Evolutionary conservation across 23 red algal genomes (phyloP).

Genomic region (Gracilaria domingensis): DNA sequence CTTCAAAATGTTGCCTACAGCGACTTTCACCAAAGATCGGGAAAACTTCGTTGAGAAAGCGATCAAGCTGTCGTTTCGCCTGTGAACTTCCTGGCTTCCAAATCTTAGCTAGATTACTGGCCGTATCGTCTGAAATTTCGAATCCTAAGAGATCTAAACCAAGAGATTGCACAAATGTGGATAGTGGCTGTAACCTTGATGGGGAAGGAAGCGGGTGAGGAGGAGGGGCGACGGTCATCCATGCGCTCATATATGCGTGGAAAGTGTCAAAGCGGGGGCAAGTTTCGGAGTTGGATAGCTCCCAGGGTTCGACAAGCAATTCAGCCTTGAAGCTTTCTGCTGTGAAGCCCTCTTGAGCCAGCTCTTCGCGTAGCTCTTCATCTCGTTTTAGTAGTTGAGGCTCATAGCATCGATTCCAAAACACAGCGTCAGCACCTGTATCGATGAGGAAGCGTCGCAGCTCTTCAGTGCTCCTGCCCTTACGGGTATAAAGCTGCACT

Average conservation of each 20-base stretch:
- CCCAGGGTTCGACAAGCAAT: conserved; percentile 99
- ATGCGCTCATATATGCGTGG: conserved; percentile 89
- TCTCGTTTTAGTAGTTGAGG: conserved; percentile 76
- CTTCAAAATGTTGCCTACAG: conserved; percentile 63
- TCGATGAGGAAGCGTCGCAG: conserved; percentile 65
- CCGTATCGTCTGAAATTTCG: conserved; percentile 40
- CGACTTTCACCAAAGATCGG: conserved; percentile 75
- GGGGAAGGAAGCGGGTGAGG: conserved; percentile 84
- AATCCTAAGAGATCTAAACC: conserved; percentile 63
- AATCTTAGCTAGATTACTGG: conserved; percentile 27
- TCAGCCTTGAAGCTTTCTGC: conserved; percentile 97
- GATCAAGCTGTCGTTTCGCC: conserved; percentile 67
- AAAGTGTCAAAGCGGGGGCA: conserved; percentile 69
- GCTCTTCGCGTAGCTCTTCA: conserved; percentile 78
- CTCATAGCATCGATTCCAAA: conserved; percentile 99
- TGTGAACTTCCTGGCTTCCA: conserved; percentile 85
- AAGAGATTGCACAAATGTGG: conserved; percentile 29
- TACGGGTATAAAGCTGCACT: conserved; percentile 73
- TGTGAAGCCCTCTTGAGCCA: conserved; percentile 58
- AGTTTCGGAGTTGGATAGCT: conserved; percentile 61
- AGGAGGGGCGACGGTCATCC: conserved; percentile 95
- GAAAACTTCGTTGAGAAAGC: conserved; percentile 82
- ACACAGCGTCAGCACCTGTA: conserved; percentile 85
- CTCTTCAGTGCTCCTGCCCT: conserved; percentile 68
- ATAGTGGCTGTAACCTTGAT: conserved; percentile 42